Evolutionary conservation across 139 green algal species (phyloP).

Genomic region (Asterochloris sp.): DNA sequence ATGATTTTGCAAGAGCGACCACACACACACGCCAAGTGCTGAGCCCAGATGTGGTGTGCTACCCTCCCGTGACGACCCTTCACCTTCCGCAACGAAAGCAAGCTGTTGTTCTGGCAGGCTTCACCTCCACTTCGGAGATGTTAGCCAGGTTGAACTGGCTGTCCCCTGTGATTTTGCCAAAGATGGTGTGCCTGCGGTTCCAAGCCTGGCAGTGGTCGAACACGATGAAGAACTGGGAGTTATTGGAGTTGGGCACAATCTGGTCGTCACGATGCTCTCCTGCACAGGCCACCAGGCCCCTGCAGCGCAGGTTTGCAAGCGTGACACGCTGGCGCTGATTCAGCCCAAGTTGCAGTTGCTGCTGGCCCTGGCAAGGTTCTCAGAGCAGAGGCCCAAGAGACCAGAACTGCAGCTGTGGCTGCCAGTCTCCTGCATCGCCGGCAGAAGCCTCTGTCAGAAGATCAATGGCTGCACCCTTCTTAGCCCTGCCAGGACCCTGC

Average conservation of each 20-base stretch:
- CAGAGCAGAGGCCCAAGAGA: no score
- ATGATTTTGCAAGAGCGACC: not conserved
- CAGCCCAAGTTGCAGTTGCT: no score
- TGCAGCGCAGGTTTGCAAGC: constrained; percentile 6
- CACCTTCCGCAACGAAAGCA: not conserved
- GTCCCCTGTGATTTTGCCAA: constrained; percentile 85
- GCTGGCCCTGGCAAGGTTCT: no score
- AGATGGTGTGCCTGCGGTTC: constrained; percentile 91
- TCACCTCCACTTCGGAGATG: constrained; percentile 81
- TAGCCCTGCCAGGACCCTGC: no score
- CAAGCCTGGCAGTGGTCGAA: constrained; percentile 69
- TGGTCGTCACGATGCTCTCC: constrained; percentile 61
- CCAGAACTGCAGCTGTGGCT: no score
- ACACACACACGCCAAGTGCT: not conserved
- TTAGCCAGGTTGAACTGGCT: constrained; percentile 91
- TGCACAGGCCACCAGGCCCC: constrained; percentile 91
- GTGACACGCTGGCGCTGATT: no score
- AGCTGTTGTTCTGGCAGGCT: not conserved
- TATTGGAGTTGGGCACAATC: constrained; percentile 78
- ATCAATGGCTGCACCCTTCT: no score
- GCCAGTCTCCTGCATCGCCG: no score
- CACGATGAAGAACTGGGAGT: constrained; percentile 85
- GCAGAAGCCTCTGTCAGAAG: no score
- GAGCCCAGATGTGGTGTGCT: not conserved
- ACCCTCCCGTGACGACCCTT: not conserved